Base-by-base conservation (phyloP, 2,329 filamentous ascomycete genomes). In the Sporothrix pseudoabietina region DNA sequence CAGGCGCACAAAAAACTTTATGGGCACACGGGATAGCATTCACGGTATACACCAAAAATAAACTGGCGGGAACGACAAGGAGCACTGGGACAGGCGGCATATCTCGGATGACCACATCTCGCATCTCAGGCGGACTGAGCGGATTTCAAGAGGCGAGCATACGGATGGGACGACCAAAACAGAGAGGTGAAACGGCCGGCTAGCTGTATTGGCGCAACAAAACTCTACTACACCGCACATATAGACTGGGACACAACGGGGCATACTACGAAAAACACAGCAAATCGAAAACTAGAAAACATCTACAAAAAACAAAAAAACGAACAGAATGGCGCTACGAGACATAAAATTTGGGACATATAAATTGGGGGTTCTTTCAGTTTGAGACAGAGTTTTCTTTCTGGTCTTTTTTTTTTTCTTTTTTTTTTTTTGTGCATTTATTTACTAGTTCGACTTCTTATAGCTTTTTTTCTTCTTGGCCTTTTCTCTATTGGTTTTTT, bases 161-260 rank as follows among this genome's bases (percentile, higher is more conserved):
- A 65, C 35, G 59, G 59, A 44, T 35, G 35, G 59, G 19, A 14
- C 59, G 39, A 41, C 19, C 10, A 22, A 26, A 44, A 47, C 4
- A 35, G 35, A 35, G 35, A 44, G 52, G n/a, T 44, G 39, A 26
- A 12, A 47, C 61, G 61, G 39, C 39, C 39, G 61, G 19, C 61
- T 39, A 19, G 10, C 61, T 47, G 61, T 66, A 66, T 66, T 2
- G 61, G 47, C 22, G 41, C 61, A 41, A 44, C 35, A 44, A 44
- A 30, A 47, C 61, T 66, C 61, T 19, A 47, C 5, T 19, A 47
- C 5, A 66, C 39, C 61, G 35, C 59, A n/a, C 61, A 66, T 66
- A 47, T 66, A 65, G 61, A 66, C 61, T 66, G 61, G 59, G 61
- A 66, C 12, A 47, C 10, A n/a, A 44, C 14, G 35, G 59, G 41